Evolutionary conservation across 176 grass and related monocot genomes (phyloP).

Genomic region (Microstegium vimineum): DNA sequence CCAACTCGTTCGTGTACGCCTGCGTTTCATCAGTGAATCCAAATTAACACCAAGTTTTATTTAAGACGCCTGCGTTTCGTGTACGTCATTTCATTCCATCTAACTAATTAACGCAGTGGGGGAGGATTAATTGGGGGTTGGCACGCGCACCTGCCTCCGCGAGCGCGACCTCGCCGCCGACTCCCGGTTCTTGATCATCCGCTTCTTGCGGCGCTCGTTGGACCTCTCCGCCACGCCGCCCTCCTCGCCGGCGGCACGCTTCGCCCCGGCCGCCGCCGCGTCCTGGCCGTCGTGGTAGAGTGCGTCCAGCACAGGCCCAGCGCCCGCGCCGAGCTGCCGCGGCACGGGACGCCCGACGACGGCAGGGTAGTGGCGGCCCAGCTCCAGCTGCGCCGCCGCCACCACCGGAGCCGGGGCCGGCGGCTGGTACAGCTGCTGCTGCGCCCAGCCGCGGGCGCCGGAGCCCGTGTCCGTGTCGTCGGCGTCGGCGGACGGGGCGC

Average conservation of each 20-base stretch:
- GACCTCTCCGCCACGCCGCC: constrained; percentile 19
- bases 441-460: constrained; percentile 5
- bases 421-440: constrained; percentile 27
- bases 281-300: constrained; percentile 44
- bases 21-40: constrained; percentile 17
- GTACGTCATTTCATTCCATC: no score
- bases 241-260: constrained; percentile 24
- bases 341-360: constrained; percentile 46
- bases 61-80: no score
- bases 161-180: constrained; percentile 88
- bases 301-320: constrained; percentile 55
- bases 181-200: constrained; percentile 97
- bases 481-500: neutral
- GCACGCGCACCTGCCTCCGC: constrained; percentile 64
- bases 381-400: neutral
- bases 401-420: neutral
- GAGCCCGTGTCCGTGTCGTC: neutral
- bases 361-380: neutral
- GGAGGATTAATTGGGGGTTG: neutral
- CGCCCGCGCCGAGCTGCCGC: constrained; percentile 35
- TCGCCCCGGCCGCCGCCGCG: neutral
- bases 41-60: no score
- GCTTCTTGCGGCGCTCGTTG: constrained; percentile 80
- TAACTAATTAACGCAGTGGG: neutral
- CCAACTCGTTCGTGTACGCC: constrained; percentile 89